Evolutionary conservation across 352 stramenopile species (phyloP).

Genomic region (Pythium rishiriense): DNA sequence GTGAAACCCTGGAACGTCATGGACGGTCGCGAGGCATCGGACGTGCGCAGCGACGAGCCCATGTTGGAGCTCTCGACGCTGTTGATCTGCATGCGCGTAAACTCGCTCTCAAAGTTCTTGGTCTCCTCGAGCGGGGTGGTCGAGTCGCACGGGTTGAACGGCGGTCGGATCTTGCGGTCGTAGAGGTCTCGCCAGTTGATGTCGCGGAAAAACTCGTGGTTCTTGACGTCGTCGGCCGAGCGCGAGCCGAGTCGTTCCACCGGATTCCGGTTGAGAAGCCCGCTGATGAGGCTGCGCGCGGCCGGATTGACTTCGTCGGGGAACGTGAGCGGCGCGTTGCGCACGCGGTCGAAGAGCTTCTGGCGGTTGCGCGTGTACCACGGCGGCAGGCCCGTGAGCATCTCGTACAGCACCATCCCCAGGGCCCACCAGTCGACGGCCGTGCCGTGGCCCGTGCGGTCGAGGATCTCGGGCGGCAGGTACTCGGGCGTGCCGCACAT

Average conservation of each 20-base stretch:
- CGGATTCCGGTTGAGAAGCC: constrained; percentile 79
- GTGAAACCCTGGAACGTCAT: constrained; percentile 91
- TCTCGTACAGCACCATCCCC: constrained; percentile 89
- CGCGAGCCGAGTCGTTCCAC: constrained; percentile 76
- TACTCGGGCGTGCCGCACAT: constrained; percentile 89
- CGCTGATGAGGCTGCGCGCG: constrained; percentile 80
- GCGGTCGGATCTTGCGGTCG: constrained; percentile 78
- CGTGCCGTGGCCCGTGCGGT: constrained; percentile 76
- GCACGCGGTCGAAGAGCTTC: constrained; percentile 81
- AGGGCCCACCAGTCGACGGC: constrained; percentile 91
- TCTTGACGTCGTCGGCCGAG: constrained; percentile 82
- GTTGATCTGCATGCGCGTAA: constrained; percentile 91
- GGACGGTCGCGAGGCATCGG: constrained; percentile 75
- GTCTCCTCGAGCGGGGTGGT: constrained; percentile 69
- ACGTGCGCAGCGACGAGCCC: constrained; percentile 55
- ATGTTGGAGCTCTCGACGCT: constrained; percentile 75
- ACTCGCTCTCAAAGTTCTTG: constrained; percentile 90
- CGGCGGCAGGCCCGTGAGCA: constrained; percentile 83
- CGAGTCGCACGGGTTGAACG: constrained; percentile 83
- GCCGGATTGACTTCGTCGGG: constrained; percentile 70
- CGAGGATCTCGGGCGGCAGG: constrained; percentile 85
- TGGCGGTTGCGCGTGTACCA: constrained; percentile 89
- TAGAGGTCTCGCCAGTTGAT: constrained; percentile 86
- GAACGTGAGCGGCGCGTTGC: constrained; percentile 77
- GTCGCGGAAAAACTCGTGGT: constrained; percentile 79